Base-by-base conservation (phyloP, 2,329 filamentous ascomycete genomes). In the Xylariaceae sp. region DNA sequence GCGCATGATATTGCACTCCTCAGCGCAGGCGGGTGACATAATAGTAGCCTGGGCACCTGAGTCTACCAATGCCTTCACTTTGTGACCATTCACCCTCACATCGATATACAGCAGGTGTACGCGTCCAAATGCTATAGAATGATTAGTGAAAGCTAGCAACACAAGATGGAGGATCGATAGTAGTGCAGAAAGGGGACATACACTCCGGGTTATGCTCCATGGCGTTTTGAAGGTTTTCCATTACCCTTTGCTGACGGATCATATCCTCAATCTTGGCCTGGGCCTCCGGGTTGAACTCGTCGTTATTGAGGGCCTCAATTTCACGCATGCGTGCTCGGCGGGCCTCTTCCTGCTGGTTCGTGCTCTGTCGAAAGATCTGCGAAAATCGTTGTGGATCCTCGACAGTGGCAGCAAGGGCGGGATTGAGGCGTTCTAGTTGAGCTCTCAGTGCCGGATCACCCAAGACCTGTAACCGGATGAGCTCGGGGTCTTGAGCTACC, bases 171-270 rank as follows among this genome's bases (percentile, higher is more conserved):
- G 47, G 21, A 43, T 37, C 32, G 19, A 34, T 8, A 20, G 25
- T 32, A 5, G 11, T 45, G 39, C 2, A 14, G 17, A 23, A 6
- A 36, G 22, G 46, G 32, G n/a, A 68, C 77, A 58, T 70, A 94
- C 92, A 92, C 79, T 97, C 93, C 1, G 93, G 93, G 61, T 94
- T 95, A 68, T 97, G 85, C 69, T 97, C 92, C 78, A 96, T 92
- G 34, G 93, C 93, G 68, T 91, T 93, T 63, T 97, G 90, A 49
- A 97, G 68, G 62, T 98, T 98, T 70, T 96, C 90, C 67, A 92
- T 90, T 37, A 98, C 92, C 14, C 85, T 79, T 69, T 97, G 88
- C 68, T 96, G 88, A 44, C 93, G 84, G 62, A 98, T 98, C 68
- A 97, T 94, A 70, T 98, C 93, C 63, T 93, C 92, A 52, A 98